Evolutionary conservation across 1,139 yeast species (phyloP), one percentile per base, ranked within the genome.

Genomic region (Sugiyamaella grinbergsii): DNA sequence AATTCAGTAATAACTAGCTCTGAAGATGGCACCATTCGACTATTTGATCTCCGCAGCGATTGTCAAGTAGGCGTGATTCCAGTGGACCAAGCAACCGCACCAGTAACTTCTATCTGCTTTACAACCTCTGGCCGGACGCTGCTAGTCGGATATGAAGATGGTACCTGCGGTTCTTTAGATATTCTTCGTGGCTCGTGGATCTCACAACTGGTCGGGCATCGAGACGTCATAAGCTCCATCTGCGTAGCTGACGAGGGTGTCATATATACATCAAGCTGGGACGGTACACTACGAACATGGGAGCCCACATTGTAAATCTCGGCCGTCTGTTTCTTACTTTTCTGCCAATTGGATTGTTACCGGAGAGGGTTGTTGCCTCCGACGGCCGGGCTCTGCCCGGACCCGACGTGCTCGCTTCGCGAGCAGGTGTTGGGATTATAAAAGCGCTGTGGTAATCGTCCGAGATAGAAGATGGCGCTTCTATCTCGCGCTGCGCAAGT

Each of bases 111-210:
- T 0, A 64, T 89, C 16, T 93, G 84, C 62, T 84, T 85, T 62
- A 84, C 95, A 38, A 72, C 71, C 7, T 83, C 93, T 41, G 96
- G 96, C 0, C 69, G 97, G 46, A 67, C 89, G 23, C 70, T 89
- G 69, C 85, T 84, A 64, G 76, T 83, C 0, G 85, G 94, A 50
- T 87, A 87, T 66, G 81, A 90, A 0, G 94, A 88, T 54, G 78
- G 80, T 43, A 84, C 87, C 1, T 82, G 93, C 59, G 71, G 85
- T 22, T 76, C 86, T 2, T 87, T 96, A 95, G 98, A 90, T 64
- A 73, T 81, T 1, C 71, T 90, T 32, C 81, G 79, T 55, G 82
- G 81, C 15, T 81, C 79, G 53, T 71, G 85, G 28, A 79, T 88
- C 4, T 91, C 90, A 1, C 72, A 78, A 13, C 58, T 80, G 36